phyloP scores from a whole-genome alignment of 176 grass and related monocot genomes.

The Stipa capillata region DNA sequence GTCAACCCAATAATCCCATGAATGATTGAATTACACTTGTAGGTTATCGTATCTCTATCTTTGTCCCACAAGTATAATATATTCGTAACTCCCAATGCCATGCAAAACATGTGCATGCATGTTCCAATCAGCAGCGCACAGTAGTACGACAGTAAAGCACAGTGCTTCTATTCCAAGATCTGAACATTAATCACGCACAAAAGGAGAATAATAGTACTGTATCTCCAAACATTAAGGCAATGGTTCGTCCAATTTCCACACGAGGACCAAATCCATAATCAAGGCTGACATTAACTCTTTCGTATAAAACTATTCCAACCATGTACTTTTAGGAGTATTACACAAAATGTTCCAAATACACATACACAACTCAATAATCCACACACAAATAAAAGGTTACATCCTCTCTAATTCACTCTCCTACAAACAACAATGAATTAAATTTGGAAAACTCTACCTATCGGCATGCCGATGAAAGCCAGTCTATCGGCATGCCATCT shows the following conservation, averaged over 20 bases:
- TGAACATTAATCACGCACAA: not conserved
- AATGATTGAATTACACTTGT: not conserved
- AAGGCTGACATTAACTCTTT: not conserved
- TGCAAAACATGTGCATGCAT: constrained; percentile 14
- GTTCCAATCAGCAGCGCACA: not conserved
- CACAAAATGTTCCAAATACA: not conserved
- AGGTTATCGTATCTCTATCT: constrained; percentile 4
- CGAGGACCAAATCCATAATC: not conserved
- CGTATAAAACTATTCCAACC: not conserved
- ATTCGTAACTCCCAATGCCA: not conserved
- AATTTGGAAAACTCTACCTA: too few relatives aligned
- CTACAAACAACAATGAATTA: not conserved
- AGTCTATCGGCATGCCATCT: too few relatives aligned
- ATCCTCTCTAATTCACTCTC: too few relatives aligned
- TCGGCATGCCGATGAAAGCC: too few relatives aligned
- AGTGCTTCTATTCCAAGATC: not conserved
- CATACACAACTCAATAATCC: not conserved
- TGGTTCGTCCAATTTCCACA: not conserved
- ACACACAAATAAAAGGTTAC: not conserved
- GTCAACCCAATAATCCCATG: not conserved
- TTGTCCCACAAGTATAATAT: not conserved
- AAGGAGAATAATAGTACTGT: not conserved
- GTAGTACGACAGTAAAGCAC: not conserved
- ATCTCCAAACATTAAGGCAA: not conserved
- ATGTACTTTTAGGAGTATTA: not conserved